A percentile compares a stretch with the other conserved stretches of the same genome.
Evolutionary conservation across 78 protist species (phyloP).

Genomic region (Dictyostelium brefeldianum): DNA sequence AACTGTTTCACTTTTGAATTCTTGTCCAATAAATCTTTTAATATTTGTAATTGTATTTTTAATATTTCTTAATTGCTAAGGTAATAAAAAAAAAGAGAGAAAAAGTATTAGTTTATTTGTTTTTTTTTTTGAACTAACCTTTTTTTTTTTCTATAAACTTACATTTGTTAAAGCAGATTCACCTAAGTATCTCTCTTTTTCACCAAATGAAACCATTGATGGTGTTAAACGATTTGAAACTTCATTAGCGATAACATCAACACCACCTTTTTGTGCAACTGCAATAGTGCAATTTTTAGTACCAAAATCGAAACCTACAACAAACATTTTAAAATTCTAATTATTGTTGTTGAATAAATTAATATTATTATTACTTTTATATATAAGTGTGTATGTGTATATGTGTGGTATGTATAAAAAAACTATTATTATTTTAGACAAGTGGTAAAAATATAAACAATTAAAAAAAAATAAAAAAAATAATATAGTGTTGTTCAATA

Average conservation of each 20-base stretch:
- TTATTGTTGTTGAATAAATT: not conserved
- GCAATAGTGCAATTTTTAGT: slow-evolving; percentile 84
- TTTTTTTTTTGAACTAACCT: not conserved
- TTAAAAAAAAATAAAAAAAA: not conserved
- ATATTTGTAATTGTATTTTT: slow-evolving; percentile 90
- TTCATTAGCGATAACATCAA: slow-evolving; percentile 93
- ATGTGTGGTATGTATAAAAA: no score
- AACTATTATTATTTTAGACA: not conserved
- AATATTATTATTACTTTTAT: not conserved
- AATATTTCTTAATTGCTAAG: slow-evolving; percentile 82
- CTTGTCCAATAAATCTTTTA: slow-evolving; percentile 91
- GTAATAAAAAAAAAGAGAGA: not conserved
- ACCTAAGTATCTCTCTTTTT: slow-evolving; percentile 85
- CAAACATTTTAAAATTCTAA: slow-evolving; percentile 38
- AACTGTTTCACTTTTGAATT: slow-evolving; percentile 35
- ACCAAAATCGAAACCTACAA: slow-evolving; percentile 92
- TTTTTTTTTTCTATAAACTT: not conserved
- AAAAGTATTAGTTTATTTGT: no score
- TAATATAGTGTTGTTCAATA: no score
- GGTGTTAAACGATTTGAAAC: slow-evolving; percentile 91
- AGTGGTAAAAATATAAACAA: not conserved
- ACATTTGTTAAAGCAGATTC: slow-evolving; percentile 83
- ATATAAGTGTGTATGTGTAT: not conserved
- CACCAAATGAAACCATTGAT: slow-evolving; percentile 82
- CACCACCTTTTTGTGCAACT: slow-evolving; percentile 93